Conservation (phyloP, 805 yeast genomes). For the Ogataea dorogensis region DNA sequence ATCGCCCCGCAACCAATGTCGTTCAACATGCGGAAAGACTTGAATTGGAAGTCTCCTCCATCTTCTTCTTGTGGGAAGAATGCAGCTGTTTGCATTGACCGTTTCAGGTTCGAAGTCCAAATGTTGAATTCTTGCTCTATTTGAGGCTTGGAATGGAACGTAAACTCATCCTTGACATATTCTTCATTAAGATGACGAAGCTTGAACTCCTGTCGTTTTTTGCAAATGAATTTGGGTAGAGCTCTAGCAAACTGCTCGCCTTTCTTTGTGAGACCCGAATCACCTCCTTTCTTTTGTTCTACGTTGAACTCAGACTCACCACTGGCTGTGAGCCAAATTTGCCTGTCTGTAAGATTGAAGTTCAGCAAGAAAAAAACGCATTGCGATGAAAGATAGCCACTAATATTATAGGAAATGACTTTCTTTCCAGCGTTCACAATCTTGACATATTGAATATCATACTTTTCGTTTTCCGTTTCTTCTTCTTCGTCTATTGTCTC, state of each 20-base stretch:
- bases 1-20: conserved; percentile 36
- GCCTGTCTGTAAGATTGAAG: conserved; percentile 37
- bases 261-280: conserved; percentile 28
- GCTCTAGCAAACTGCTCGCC: conserved; percentile 36
- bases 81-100: conserved; percentile 34
- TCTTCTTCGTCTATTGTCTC: conserved; percentile 76
- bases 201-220: conserved; percentile 36
- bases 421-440: conserved; percentile 63
- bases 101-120: conserved; percentile 35
- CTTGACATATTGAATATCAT: conserved; percentile 56
- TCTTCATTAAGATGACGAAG: conserved; percentile 33
- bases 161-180: conserved; percentile 31
- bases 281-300: conserved; percentile 34
- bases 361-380: conserved; percentile 52
- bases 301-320: conserved; percentile 34
- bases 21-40: conserved; percentile 35
- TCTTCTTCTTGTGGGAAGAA: conserved; percentile 30
- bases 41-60: conserved; percentile 27
- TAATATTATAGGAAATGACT: conserved; percentile 53
- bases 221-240: conserved; percentile 34
- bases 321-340: conserved; percentile 36
- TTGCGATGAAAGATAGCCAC: conserved; percentile 56
- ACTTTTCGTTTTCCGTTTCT: conserved; percentile 42
- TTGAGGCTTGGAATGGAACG: conserved; percentile 20
- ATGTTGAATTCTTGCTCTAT: conserved; percentile 32